phyloP scores from a whole-genome alignment of 1,284 basidiomycete species.

The Pisolithus thermaeus region DNA sequence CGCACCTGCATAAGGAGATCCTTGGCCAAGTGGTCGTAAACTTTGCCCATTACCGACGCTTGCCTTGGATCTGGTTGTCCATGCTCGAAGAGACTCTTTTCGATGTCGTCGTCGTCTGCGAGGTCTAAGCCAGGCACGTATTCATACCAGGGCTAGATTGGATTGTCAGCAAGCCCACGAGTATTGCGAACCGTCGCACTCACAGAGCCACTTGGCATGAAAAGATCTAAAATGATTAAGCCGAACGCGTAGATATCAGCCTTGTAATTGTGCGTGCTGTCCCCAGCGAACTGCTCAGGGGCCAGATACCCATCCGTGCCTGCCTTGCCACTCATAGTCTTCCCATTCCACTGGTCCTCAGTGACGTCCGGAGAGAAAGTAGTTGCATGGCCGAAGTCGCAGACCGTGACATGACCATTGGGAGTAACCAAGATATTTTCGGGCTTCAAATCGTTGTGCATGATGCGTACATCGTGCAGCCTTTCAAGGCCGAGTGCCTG shows the following conservation, averaged over 20 bases:
- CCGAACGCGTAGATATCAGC: constrained; percentile 7
- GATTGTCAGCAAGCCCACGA: not conserved
- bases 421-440: constrained; percentile 38
- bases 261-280: constrained; percentile 8
- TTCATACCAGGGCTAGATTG: constrained; percentile 5
- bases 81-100: not conserved
- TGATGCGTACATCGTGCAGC: constrained; percentile 6
- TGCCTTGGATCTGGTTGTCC: constrained; percentile 3
- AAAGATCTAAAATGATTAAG: constrained; percentile 8
- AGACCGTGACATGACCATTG: constrained; percentile 7
- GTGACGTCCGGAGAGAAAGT: constrained; percentile 1
- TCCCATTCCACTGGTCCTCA: not conserved
- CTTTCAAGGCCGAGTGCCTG: constrained; percentile 8
- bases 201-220: constrained; percentile 5
- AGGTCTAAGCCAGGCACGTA: not conserved
- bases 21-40: constrained; percentile 5
- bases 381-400: constrained; percentile 8
- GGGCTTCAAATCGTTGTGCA: constrained; percentile 48
- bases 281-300: constrained; percentile 4
- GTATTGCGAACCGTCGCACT: not conserved
- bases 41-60: not conserved
- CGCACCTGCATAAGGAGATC: constrained; percentile 7
- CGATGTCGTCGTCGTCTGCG: not conserved
- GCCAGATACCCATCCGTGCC: constrained; percentile 9
- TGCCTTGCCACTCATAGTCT: not conserved